Conservation (phyloP, 805 yeast genomes). For the Lipomyces kockii region DNA sequence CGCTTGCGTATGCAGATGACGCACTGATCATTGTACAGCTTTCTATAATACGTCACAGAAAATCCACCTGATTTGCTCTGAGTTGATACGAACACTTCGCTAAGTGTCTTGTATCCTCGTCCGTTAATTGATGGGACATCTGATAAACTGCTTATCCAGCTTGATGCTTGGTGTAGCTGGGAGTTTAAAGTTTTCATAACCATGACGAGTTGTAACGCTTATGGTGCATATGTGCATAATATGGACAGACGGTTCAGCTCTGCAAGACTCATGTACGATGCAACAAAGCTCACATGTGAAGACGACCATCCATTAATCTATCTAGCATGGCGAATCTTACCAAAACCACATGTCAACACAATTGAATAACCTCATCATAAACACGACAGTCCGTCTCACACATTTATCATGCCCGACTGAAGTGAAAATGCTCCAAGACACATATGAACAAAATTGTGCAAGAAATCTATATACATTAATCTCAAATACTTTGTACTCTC, state of each 20-base stretch:
- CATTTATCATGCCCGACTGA: neutral
- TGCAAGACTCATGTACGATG: too few relatives aligned
- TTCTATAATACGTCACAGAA: neutral
- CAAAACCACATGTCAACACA: too few relatives aligned
- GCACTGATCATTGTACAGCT: slow-evolving; percentile 6
- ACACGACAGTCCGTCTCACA: too few relatives aligned
- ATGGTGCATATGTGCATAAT: neutral
- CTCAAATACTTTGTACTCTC: neutral
- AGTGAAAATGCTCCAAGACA: neutral
- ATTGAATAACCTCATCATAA: too few relatives aligned
- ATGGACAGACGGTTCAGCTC: neutral
- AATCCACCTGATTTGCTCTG: neutral
- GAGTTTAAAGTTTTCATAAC: neutral
- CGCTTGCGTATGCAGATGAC: slow-evolving; percentile 8
- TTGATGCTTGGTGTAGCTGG: neutral
- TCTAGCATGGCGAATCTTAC: too few relatives aligned
- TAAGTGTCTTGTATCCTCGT: neutral
- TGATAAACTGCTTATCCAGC: too few relatives aligned
- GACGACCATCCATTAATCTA: too few relatives aligned
- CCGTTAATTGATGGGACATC: too few relatives aligned
- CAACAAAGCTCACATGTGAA: too few relatives aligned
- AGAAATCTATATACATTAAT: neutral
- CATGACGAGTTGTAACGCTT: neutral
- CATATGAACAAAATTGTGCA: neutral
- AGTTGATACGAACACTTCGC: neutral